Conservation (phyloP, 1,284 basidiomycete species). For the Ceratobasidium sp. region DNA sequence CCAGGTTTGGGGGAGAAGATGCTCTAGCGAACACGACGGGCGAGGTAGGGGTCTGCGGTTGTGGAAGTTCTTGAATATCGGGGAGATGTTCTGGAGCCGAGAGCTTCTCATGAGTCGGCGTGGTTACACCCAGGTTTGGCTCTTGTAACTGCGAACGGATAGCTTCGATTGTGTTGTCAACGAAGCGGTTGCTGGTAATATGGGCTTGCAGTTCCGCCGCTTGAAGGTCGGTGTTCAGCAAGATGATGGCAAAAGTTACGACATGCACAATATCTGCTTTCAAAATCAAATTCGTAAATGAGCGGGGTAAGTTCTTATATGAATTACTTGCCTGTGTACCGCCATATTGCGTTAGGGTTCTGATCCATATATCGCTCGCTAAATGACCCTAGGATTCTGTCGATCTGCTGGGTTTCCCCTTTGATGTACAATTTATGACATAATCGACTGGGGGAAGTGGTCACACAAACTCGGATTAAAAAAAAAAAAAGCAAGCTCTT, state of each 20-base stretch:
- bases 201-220: constrained; percentile 41
- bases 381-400: constrained; percentile 37
- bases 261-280: constrained; percentile 43
- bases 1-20: constrained; percentile 29
- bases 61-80: constrained; percentile 36
- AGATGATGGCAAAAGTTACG: constrained; percentile 42
- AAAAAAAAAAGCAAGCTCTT: background rate
- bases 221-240: constrained; percentile 45
- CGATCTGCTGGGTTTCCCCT: constrained; percentile 44
- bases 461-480: background rate
- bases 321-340: constrained; percentile 14
- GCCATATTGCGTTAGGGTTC: constrained; percentile 27
- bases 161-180: constrained; percentile 40
- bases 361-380: constrained; percentile 35
- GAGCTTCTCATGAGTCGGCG: constrained; percentile 7
- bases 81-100: constrained; percentile 24
- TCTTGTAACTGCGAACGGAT: constrained; percentile 32
- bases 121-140: background rate
- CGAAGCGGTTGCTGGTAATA: constrained; percentile 34
- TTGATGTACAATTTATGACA: constrained; percentile 43
- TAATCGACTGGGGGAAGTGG: constrained; percentile 6
- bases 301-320: background rate
- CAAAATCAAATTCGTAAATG: background rate
- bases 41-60: background rate
- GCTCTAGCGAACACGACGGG: background rate